phyloP scores from a whole-genome alignment of 108 stramenopile species.

The Hondaea fermentalgiana region DNA sequence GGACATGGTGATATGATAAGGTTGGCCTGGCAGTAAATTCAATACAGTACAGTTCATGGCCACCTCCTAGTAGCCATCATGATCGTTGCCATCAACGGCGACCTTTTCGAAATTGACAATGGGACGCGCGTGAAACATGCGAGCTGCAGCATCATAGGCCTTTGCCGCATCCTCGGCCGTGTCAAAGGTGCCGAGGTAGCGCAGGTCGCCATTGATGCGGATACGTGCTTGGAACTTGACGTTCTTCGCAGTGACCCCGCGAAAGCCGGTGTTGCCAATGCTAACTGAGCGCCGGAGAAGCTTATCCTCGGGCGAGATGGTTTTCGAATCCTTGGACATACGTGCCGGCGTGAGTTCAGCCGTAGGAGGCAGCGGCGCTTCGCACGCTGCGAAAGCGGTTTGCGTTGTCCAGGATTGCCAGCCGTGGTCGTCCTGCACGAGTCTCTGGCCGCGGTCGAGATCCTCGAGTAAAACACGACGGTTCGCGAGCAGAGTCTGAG shows the following conservation, averaged over 20 bases:
- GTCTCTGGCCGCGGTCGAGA: no score
- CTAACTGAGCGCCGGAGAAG: neutral
- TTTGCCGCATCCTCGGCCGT: neutral
- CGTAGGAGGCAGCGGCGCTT: neutral
- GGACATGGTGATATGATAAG: no score
- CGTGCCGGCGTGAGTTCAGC: no score
- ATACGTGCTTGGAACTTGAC: neutral
- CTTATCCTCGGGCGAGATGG: neutral
- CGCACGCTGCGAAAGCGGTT: no score
- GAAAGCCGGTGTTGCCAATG: neutral
- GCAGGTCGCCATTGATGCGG: neutral
- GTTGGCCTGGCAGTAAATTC: no score
- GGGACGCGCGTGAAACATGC: neutral
- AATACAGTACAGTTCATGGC: no score
- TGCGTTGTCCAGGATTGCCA: no score
- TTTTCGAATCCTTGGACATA: neutral
- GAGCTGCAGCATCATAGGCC: neutral
- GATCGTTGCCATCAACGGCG: no score
- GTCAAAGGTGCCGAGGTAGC: neutral
- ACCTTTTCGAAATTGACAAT: neutral
- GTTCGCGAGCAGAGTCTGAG: no score
- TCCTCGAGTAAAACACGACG: no score
- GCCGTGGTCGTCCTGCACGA: no score
- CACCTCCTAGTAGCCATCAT: no score
- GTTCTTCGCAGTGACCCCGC: neutral